Base-by-base conservation (phyloP, 2,329 filamentous ascomycete genomes). In the Colletotrichum acutatum region DNA sequence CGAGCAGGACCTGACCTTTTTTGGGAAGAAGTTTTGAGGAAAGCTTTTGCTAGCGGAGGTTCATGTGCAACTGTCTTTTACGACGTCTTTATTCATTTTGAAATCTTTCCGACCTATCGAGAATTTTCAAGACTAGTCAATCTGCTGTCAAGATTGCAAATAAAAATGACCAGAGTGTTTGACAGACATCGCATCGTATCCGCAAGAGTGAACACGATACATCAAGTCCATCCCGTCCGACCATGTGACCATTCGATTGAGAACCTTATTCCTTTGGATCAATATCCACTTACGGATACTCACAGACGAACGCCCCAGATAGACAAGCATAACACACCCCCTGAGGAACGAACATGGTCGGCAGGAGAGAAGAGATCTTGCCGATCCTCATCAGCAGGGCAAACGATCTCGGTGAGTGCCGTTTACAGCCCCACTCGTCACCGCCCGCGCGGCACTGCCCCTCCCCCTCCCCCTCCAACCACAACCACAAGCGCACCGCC, bases 1-100 rank as follows among this genome's bases (percentile, higher is more conserved):
- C 64, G 83, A 85, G 8, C 75, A 74, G 54, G 85, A 90, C 64
- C 73, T 81, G n/a, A 76, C 77, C 0, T 86, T 83, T 71, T 90
- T 89, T 78, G 85, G 86, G 7, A 82, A 75, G 77, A 77, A 63
- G 42, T 68, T 54, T 24, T 75, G 65, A 76, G 32, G 32, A 34
- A 77, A 63, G 42, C n/a, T 68, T 54, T 26, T 75, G 65, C 76
- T 57, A 4, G 12, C 12, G 19, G 16, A 5, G 1, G 16, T 30
- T 37, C 19, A 11, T 22, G 19, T 49, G 37, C 22, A 32, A 34
- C n/a, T 53, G 14, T 7, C 16, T n/a, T 4, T 24, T 19, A 32
- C 14, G 26, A 52, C 9, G 30, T 30, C 1, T 4, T 30, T 42
- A 42, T 16, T 28, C 30, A 6, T 22, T 42, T 11, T 52, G 8